These are phyloP conservation scores for Cutaneotrichosporon cutaneum DNA, from an alignment of 1,284 basidiomycete species.

Conservation along the genomic window DNA sequence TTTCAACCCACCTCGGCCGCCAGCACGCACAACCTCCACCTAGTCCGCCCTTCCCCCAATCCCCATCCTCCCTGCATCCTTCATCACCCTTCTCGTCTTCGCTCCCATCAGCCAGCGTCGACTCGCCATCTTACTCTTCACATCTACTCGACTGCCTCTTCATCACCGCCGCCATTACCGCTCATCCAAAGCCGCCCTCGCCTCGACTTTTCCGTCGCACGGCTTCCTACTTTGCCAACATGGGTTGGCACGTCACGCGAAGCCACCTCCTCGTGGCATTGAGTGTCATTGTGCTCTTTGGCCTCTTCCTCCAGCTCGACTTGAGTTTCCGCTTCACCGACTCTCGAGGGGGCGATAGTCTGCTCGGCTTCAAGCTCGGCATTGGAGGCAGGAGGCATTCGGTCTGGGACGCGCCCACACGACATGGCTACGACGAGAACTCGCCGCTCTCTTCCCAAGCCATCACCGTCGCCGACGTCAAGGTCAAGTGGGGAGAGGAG, in stretches of 20 bases:
- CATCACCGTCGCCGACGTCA: slow-evolving; percentile 30
- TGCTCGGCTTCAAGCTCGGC: slow-evolving; percentile 39
- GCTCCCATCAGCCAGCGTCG: neutral
- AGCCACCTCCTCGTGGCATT: slow-evolving; percentile 49
- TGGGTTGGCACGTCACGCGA: slow-evolving; percentile 43
- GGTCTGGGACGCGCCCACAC: slow-evolving; percentile 5
- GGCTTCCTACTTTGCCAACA: slow-evolving; percentile 3
- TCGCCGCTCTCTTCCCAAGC: neutral
- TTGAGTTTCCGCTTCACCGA: slow-evolving; percentile 42
- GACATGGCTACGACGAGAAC: slow-evolving; percentile 4
- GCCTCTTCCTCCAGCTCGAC: slow-evolving; percentile 49
- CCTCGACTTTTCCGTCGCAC: slow-evolving; percentile 8
- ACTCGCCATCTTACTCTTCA: neutral
- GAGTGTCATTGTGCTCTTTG: slow-evolving; percentile 40
- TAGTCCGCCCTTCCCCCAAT: neutral
- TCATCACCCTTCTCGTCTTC: neutral
- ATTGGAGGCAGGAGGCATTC: slow-evolving; percentile 28
- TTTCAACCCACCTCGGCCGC: no score
- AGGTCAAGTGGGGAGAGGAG: slow-evolving; percentile 46
- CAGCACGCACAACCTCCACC: neutral
- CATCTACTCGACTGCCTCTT: neutral
- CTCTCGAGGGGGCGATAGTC: slow-evolving; percentile 30
- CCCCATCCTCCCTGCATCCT: no score
- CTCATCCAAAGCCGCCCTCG: neutral
- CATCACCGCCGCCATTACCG: neutral